phyloP scores from a whole-genome alignment of 2,329 filamentous ascomycete species.

The Aspergillus proliferans region DNA sequence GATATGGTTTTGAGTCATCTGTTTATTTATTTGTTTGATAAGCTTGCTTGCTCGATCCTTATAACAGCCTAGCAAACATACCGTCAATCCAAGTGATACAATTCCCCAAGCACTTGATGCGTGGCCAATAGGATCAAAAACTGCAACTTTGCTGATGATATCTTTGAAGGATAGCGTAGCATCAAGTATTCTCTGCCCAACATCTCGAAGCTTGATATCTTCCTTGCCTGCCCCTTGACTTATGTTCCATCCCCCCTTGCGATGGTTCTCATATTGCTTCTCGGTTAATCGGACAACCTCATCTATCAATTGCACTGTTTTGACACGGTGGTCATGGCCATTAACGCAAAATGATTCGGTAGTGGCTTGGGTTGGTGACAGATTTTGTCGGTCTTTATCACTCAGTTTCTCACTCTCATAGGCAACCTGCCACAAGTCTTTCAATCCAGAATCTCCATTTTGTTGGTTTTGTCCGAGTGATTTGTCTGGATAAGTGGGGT shows the following conservation, averaged over 20 bases:
- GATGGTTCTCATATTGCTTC: slow-evolving; percentile 9
- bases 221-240: neutral
- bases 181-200: slow-evolving; percentile 8
- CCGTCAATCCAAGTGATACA: slow-evolving; percentile 13
- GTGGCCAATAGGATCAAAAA: slow-evolving; percentile 9
- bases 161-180: slow-evolving; percentile 11
- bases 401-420: slow-evolving; percentile 8
- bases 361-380: slow-evolving; percentile 1
- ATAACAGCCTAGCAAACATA: neutral
- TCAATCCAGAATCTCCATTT: neutral
- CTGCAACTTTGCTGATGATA: slow-evolving; percentile 4
- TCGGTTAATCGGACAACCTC: slow-evolving; percentile 7
- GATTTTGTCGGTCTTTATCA: slow-evolving; percentile 4
- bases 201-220: slow-evolving; percentile 3
- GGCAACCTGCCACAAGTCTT: neutral
- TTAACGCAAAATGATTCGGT: neutral
- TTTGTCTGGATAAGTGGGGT: too few species aligned
- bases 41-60: neutral
- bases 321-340: neutral
- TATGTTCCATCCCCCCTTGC: slow-evolving; percentile 1
- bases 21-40: neutral
- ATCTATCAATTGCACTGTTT: neutral
- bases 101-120: slow-evolving; percentile 13
- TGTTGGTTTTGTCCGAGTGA: too few species aligned
- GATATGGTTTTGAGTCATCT: slow-evolving; percentile 11